Evolutionary conservation across 2,329 filamentous ascomycete species (phyloP), one percentile per base, ranked within the genome.

Genomic region (Ramularia endophylla): DNA sequence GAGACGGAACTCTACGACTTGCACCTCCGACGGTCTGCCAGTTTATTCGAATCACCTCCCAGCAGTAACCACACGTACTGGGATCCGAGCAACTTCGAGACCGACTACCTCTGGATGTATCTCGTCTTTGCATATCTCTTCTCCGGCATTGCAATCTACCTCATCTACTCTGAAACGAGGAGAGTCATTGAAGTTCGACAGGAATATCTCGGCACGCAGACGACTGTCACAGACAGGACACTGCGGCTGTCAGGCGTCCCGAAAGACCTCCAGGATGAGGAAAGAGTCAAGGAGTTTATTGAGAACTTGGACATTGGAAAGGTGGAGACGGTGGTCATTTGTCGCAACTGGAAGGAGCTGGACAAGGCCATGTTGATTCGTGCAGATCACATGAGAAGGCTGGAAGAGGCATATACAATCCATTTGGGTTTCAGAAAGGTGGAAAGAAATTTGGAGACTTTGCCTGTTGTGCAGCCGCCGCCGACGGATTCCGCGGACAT

Each of bases 121-220:
- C 77, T 95, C 11, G 72, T 85, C n/a, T 98, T 98, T 56, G 86
- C 88, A 1, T 98, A 95, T 68, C 74, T 97, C 37, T 98, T 97
- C 63, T 90, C 84, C 5, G 78, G 72, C 2, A 67, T 97, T 30
- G 85, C 86, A 0, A 70, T 95, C 9, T 94, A 89, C 60, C 77
- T 90, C 53, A 80, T 97, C 55, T 80, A 90, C 44, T 75, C 76
- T 30, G 83, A 95, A 65, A 97, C 92, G 0, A 79, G 83, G 52
- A 83, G 81, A 44, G 83, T 98, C 38, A 94, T 97, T 50, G 78
- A 82, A 42, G 77, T 90, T 20, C 75, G 92, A 17, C 92, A 98
- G 63, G 81, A 88, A 44, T 98, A 95, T 59, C 74, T 98, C 8
- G 92, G 92, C 9, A 87, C 83, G 16, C 90, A 97, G 64, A 89